A percentile compares a stretch with the other conserved stretches of the same genome.
phyloP scores from a whole-genome alignment of 202 grass and related monocot genomes.

The Zoysia matrella region DNA sequence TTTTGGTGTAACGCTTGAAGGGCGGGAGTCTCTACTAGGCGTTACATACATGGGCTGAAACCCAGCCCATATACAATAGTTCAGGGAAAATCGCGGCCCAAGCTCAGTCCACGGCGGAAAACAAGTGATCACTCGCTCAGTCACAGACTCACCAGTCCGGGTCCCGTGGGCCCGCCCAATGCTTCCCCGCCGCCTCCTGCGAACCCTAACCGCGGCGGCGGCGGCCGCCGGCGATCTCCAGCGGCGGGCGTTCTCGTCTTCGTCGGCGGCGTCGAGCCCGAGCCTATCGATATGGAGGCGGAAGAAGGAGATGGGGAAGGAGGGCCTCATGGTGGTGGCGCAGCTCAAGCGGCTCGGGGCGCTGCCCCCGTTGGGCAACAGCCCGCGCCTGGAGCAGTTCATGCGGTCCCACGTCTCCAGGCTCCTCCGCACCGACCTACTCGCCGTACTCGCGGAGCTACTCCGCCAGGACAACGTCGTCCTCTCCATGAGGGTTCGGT shows the following conservation, averaged over 20 bases:
- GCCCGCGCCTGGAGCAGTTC: conserved; percentile 64
- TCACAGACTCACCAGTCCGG: not conserved
- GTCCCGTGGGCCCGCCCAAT: conserved; percentile 11
- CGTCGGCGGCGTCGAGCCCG: conserved; percentile 56
- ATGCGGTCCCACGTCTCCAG: conserved; percentile 79
- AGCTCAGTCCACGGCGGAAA: not conserved
- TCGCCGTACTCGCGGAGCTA: conserved; percentile 81
- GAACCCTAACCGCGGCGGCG: conserved; percentile 26
- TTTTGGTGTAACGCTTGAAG: no score
- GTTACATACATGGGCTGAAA: no score
- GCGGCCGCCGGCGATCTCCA: not conserved
- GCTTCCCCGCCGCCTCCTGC: conserved; percentile 38
- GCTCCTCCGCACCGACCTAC: conserved; percentile 78
- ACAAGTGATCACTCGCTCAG: not conserved
- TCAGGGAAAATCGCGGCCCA: not conserved
- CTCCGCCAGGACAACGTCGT: conserved; percentile 81
- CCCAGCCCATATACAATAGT: no score
- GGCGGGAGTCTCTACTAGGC: no score
- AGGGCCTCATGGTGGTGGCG: conserved; percentile 83
- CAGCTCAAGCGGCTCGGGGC: conserved; percentile 82
- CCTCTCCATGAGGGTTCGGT: conserved; percentile 78
- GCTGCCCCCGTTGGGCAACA: conserved; percentile 34
- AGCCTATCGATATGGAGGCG: conserved; percentile 83
- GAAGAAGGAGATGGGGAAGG: conserved; percentile 97
- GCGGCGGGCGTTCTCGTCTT: conserved; percentile 33